These are phyloP conservation scores for Penicillium ochrochloron DNA, from an alignment of 495 filamentous ascomycete species.

Conservation along the genomic window DNA sequence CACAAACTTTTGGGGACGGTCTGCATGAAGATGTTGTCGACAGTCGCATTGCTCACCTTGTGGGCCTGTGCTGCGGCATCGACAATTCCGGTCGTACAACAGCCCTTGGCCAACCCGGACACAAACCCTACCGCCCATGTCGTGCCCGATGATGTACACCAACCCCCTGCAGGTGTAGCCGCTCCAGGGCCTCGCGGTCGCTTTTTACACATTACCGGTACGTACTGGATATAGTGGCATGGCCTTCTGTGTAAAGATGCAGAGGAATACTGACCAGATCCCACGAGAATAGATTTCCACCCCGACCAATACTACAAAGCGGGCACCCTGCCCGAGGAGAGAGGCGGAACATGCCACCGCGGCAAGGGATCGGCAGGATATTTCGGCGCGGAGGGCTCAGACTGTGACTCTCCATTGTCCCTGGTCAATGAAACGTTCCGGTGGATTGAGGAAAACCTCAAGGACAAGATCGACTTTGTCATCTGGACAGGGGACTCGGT, in stretches of 20 bases:
- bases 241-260: slow-evolving; percentile 1
- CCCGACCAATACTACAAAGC: slow-evolving; percentile 83
- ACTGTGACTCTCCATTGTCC: slow-evolving; percentile 82
- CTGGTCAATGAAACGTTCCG: slow-evolving; percentile 88
- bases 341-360: slow-evolving; percentile 74
- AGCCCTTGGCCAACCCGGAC: slow-evolving; percentile 20
- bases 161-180: slow-evolving; percentile 6
- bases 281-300: slow-evolving; percentile 71
- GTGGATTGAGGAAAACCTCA: slow-evolving; percentile 87
- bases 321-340: slow-evolving; percentile 69
- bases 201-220: slow-evolving; percentile 96
- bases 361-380: slow-evolving; percentile 75
- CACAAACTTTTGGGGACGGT: slow-evolving; percentile 1
- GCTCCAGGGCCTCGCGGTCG: slow-evolving; percentile 56
- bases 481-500: slow-evolving; percentile 98
- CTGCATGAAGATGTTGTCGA: slow-evolving; percentile 25
- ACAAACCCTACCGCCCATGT: neutral
- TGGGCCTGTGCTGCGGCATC: slow-evolving; percentile 19
- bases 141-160: slow-evolving; percentile 2
- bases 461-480: slow-evolving; percentile 88
- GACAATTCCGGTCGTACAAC: slow-evolving; percentile 28
- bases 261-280: slow-evolving; percentile 4
- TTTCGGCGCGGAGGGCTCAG: slow-evolving; percentile 81
- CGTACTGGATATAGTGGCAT: slow-evolving; percentile 8
- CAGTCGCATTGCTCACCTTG: slow-evolving; percentile 26